Evolutionary conservation across 2,329 filamentous ascomycete species (phyloP), one percentile per base, ranked within the genome.

Genomic region (Saccharata proteae): DNA sequence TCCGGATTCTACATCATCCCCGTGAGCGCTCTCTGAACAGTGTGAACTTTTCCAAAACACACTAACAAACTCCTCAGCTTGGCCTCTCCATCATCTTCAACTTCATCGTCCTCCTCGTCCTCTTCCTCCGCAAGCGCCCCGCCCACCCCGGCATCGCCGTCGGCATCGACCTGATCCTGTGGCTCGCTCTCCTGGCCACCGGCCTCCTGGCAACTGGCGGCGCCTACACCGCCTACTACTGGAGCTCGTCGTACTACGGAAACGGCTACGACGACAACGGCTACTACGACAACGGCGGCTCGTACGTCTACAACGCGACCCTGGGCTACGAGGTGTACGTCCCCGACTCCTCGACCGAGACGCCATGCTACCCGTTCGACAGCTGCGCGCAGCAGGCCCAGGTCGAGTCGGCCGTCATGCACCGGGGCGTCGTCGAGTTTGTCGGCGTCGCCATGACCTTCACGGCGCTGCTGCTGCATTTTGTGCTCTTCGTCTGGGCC

Each of bases 401-500:
- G 16, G 35, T 54, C 26, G 54, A 54, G 6, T 4, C 12, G 20
- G n/a, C 8, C 3, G 15, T 17, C 5, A 31, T 33, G 3, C 33
- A 41, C 18, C 49, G 46, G 14, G 38, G 34, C 7, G 40, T 37
- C 6, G 32, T 47, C 11, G 39, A 43, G 28, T 29, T 47, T 9
- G 44, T 44, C 4, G 51, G 34, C 2, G 40, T 42, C 5, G 50
- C 49, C 7, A 51, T 48, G 29, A 51, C 54, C 24, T 53, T 45
- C 34, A 30, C 54, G 5, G 38, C 37, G 3, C 20, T 56, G 12
- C 11, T 47, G 1, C 26, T 55, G 22, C 54, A 57, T 29, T 45
- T 58, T 29, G 38, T 38, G 2, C 42, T 57, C 3, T 57, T 58
- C 36, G 38, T 56, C 8, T 56, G 53, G 51, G 54, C 54, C 1